These are phyloP conservation scores for Anisodus acutangulus DNA, from an alignment of 257 asterid genomes.

Conservation along the genomic window DNA sequence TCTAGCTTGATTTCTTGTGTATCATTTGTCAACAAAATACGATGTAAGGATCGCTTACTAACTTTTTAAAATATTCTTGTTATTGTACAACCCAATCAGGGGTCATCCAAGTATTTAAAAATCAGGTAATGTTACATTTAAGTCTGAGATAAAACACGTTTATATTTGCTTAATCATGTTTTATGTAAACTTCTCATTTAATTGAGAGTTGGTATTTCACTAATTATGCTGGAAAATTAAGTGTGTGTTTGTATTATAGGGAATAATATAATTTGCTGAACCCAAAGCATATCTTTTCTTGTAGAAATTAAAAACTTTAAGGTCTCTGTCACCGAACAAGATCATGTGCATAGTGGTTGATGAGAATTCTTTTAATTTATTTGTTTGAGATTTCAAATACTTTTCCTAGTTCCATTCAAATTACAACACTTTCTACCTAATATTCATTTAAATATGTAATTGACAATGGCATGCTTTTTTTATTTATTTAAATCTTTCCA, in stretches of 20 bases:
- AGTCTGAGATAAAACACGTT: neutral
- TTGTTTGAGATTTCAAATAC: neutral
- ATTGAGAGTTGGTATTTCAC: neutral
- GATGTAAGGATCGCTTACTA: neutral
- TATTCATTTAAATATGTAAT: neutral
- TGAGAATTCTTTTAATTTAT: conserved; percentile 8
- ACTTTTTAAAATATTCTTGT: neutral
- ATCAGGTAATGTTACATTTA: neutral
- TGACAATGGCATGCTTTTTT: neutral
- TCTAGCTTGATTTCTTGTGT: conserved; percentile 16
- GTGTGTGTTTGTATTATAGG: no score
- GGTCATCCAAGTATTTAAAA: neutral
- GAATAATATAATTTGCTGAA: no score
- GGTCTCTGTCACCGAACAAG: conserved; percentile 40
- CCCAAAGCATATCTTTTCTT: no score
- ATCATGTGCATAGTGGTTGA: conserved; percentile 43
- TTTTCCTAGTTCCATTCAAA: neutral
- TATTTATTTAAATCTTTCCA: neutral
- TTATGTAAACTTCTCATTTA: neutral
- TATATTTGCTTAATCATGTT: neutral
- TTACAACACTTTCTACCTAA: conserved; percentile 22
- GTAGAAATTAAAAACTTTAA: conserved; percentile 8
- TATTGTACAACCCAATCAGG: neutral
- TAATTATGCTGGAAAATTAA: no score
- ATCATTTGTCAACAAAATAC: neutral